Conservation (phyloP, 306 rosid species). For the Cicer arietinum region DNA sequence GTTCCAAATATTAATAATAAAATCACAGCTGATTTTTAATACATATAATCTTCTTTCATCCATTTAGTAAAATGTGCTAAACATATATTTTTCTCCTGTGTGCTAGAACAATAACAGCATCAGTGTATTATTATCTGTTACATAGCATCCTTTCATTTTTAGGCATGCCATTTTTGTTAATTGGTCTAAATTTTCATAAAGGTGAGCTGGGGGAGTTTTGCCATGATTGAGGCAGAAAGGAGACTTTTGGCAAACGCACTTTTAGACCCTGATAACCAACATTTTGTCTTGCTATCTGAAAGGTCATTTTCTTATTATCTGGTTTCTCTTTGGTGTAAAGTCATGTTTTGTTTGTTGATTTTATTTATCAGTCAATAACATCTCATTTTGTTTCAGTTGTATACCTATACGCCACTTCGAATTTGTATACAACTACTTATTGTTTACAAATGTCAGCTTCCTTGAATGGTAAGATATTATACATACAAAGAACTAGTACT, state of each 20-base stretch:
- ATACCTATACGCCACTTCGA: slow-evolving; percentile 81
- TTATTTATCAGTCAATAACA: slow-evolving; percentile 25
- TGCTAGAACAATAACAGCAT: neutral
- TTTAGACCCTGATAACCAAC: slow-evolving; percentile 77
- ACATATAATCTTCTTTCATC: too few species aligned
- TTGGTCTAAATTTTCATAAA: slow-evolving; percentile 46
- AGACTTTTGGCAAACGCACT: slow-evolving; percentile 88
- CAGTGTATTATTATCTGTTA: slow-evolving; percentile 11
- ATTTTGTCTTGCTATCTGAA: slow-evolving; percentile 88
- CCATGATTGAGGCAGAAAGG: slow-evolving; percentile 91
- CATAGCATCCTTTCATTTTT: slow-evolving; percentile 19
- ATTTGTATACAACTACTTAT: slow-evolving; percentile 79
- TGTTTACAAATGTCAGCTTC: slow-evolving; percentile 84
- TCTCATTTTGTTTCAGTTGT: slow-evolving; percentile 66
- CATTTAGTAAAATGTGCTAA: too few species aligned
- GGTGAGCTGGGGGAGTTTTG: slow-evolving; percentile 85
- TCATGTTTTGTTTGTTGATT: slow-evolving; percentile 25
- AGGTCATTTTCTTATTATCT: slow-evolving; percentile 56
- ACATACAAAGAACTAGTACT: neutral
- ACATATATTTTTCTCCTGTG: too few species aligned
- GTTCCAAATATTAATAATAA: neutral
- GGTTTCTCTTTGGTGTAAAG: slow-evolving; percentile 11
- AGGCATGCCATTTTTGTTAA: slow-evolving; percentile 38
- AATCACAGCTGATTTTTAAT: too few species aligned
- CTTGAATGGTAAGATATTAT: slow-evolving; percentile 69